Evolutionary conservation across 2,329 filamentous ascomycete species (phyloP), one percentile per base, ranked within the genome.

Genomic region (Clonostachys chloroleuca): DNA sequence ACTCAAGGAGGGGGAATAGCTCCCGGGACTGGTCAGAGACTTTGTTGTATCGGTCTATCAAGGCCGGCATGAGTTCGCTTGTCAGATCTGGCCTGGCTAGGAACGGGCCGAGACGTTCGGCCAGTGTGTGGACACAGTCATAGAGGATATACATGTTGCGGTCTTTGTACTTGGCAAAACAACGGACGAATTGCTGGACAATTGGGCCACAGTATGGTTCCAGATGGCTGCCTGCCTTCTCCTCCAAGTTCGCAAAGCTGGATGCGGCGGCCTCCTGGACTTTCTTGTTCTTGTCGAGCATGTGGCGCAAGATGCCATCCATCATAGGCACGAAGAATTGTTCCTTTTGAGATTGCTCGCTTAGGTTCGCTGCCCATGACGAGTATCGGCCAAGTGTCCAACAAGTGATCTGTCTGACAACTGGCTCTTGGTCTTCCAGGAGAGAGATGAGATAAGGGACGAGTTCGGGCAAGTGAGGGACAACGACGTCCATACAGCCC

Each of bases 131-230:
- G 34, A 99, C 89, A 65, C 94, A 97, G 69, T 99, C 94, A 71
- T 99, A 99, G 34, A 99, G 81, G 47, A 97, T 95, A 72, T 95
- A 96, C 83, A 97, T 96, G 72, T 99, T 99, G 59, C 90, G 86
- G 67, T 97, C 92, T 77, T 99, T 97, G 81, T 97, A 99, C 68
- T 88, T 91, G 46, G 77, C 80, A 68, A 99, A 99, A 67, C 94
- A 99, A 51, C 80, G 77, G 45, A 96, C 91, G 60, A 92, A 97
- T 63, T 97, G 94, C 51, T 85, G 86, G 46, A 97, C 82, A 58
- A 99, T 97, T 24, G 92, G 89, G 30, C 86, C 80, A 58, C 89
- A 92, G 69, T 96, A 99, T 0, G 89, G 89, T 53, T 86, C 83
- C 40, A 99, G 72, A 51, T 85, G 79, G 52, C 83, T 83, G 49